A percentile compares a stretch with the other conserved stretches of the same genome.
Evolutionary conservation across 768 basidiomycete genomes (phyloP).

Genomic region (Mycena chlorophos): DNA sequence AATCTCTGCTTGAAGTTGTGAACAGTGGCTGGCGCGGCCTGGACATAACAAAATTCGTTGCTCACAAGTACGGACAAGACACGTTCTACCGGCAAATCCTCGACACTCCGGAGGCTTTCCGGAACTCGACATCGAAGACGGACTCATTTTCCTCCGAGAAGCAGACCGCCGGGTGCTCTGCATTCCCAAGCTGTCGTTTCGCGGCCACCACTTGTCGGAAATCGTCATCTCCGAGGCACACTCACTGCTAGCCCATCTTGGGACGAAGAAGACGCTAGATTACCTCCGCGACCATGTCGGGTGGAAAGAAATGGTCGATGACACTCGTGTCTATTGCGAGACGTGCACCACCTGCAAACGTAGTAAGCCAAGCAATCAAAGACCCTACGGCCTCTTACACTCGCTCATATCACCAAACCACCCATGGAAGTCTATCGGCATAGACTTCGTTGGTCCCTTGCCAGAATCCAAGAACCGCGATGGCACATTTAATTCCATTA

Average conservation of each 20-base stretch:
- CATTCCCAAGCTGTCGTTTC: slow-evolving; percentile 16
- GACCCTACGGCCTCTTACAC: slow-evolving; percentile 21
- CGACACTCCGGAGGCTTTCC: slow-evolving; percentile 10
- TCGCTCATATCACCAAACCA: slow-evolving; percentile 17
- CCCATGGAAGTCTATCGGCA: slow-evolving; percentile 28
- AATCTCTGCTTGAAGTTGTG: slow-evolving; percentile 4
- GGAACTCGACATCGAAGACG: slow-evolving; percentile 20
- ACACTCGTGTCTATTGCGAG: slow-evolving; percentile 8
- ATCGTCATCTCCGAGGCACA: slow-evolving; percentile 28
- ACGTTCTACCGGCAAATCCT: slow-evolving; percentile 9
- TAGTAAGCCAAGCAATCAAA: slow-evolving; percentile 11
- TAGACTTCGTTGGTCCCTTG: slow-evolving; percentile 19
- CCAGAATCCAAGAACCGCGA: slow-evolving; percentile 23
- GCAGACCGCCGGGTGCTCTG: slow-evolving; percentile 14
- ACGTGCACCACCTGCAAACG: slow-evolving; percentile 12
- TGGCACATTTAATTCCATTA: slow-evolving; percentile 25
- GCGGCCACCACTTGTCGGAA: slow-evolving; percentile 13
- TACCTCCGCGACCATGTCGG: slow-evolving; percentile 19
- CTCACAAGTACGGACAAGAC: slow-evolving; percentile 1
- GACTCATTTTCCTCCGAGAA: slow-evolving; percentile 16
- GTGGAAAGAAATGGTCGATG: slow-evolving; percentile 18
- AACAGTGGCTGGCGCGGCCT: slow-evolving; percentile 12
- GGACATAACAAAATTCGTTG: not conserved
- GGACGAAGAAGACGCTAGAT: slow-evolving; percentile 24
- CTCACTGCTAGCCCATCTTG: slow-evolving; percentile 28